Evolutionary conservation across 2,329 filamentous ascomycete genomes (phyloP).

Genomic region (Scytalidium sp.): DNA sequence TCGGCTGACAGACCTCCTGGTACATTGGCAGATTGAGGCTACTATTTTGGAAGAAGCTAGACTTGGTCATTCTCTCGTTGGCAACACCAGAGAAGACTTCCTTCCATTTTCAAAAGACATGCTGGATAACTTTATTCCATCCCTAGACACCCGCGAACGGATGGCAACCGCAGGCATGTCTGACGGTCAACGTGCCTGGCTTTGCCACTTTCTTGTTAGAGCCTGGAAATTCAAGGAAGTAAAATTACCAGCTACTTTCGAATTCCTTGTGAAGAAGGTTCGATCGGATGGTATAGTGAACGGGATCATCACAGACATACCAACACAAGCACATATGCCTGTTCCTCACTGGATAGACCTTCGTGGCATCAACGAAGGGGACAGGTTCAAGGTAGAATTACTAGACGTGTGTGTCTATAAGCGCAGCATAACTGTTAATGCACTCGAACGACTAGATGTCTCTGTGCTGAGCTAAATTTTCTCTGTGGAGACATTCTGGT

Average conservation of each 20-base stretch:
- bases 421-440: slow-evolving; percentile 44
- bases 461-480: not conserved
- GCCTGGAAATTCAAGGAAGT: slow-evolving; percentile 54
- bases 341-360: slow-evolving; percentile 6
- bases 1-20: slow-evolving; percentile 59
- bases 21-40: slow-evolving; percentile 65
- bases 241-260: slow-evolving; percentile 44
- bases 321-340: slow-evolving; percentile 13
- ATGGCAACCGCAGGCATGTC: slow-evolving; percentile 11
- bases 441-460: slow-evolving; percentile 25
- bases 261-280: slow-evolving; percentile 42
- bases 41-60: slow-evolving; percentile 46
- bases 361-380: slow-evolving; percentile 44
- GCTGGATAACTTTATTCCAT: slow-evolving; percentile 23
- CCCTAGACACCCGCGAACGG: slow-evolving; percentile 23
- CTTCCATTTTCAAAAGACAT: slow-evolving; percentile 25
- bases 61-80: slow-evolving; percentile 31
- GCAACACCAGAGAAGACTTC: slow-evolving; percentile 24
- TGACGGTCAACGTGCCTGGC: slow-evolving; percentile 45
- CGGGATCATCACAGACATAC: slow-evolving; percentile 24
- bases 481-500: too few species aligned
- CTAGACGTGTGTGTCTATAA: slow-evolving; percentile 49
- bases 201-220: slow-evolving; percentile 57
- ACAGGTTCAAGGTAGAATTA: slow-evolving; percentile 55
- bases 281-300: slow-evolving; percentile 27